phyloP scores from a whole-genome alignment of 345 rosid species.

The Eucalyptus grandis region DNA sequence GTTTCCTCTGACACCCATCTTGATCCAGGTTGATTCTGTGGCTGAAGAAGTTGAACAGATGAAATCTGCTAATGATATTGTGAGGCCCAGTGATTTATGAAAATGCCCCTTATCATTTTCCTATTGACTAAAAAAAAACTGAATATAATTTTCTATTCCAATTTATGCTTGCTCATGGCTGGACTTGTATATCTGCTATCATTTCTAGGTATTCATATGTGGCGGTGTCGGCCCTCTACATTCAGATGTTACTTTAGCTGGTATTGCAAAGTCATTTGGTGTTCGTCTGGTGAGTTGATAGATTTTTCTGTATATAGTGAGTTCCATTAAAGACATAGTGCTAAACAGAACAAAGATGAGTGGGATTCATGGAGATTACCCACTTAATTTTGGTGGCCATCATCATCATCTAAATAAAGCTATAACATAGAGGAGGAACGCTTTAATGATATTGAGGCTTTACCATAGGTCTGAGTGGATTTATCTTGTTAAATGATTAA shows the following conservation, averaged over 20 bases:
- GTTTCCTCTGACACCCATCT: constrained; percentile 3
- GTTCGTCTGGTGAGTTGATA: constrained; percentile 67
- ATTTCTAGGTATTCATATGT: constrained; percentile 54
- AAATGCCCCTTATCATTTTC: neutral
- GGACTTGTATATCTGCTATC: neutral
- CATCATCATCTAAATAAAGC: neutral
- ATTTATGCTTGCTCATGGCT: neutral
- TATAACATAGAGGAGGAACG: neutral
- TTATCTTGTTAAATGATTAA: neutral
- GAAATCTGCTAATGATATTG: constrained; percentile 71
- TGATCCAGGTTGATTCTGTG: constrained; percentile 80
- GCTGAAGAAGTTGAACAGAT: constrained; percentile 89
- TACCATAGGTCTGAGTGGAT: neutral
- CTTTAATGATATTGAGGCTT: neutral
- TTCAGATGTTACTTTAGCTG: constrained; percentile 85
- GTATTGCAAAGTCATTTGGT: constrained; percentile 97
- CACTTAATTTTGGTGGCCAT: neutral
- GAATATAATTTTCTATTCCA: neutral
- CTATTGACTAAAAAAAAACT: neutral
- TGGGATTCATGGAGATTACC: neutral
- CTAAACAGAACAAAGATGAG: neutral
- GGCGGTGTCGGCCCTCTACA: constrained; percentile 97
- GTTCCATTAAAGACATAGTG: neutral
- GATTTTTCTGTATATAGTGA: neutral
- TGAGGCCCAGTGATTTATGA: constrained; percentile 6